Base-by-base conservation (phyloP, 805 yeast species). In the Candida boidinii region DNA sequence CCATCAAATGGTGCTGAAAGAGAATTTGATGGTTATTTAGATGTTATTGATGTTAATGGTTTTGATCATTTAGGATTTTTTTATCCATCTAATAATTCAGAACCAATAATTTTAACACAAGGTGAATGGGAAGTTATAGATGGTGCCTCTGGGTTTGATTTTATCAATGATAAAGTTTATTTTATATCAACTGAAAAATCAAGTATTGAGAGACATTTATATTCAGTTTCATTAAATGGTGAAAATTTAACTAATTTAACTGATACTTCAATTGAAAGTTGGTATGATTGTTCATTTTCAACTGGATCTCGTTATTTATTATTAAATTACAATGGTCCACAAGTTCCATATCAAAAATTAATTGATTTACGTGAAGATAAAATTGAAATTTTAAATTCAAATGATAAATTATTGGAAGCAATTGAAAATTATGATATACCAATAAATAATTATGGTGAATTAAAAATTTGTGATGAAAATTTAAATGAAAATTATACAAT, bases 71-170 rank as follows among this genome's bases (percentile, higher is more conserved):
- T 92, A 41, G 97, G 87, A 0, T 88, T 81, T 54, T 92, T 76
- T 51, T 63, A 83, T 2, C 92, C 95, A 5, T 74, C 86, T 2
- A 63, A 68, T 17, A 53, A 79, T 5, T 40, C 73, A 0, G 54
- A 57, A 12, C 85, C 85, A 4, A 46, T 46, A 3, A 52, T 80
- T 16, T 66, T 94, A 29, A 83, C 92, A 1, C 37, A 56, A 3
- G 98, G 98, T 6, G 58, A 69, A 1, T 92, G 95, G 95, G 98
- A 92, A 54, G 94, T 92, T n/a, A 81, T 73, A 18, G 70, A 65
- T 39, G 88, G 85, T 2, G 76, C 81, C 2, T 61, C 79, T 2
- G 69, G 79, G 0, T 74, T 73, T 56, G 86, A 81, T 47, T 60
- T 56, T 32, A 58, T 62, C 5, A 60, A 56, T 20, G 70, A 67